Conservation (phyloP, 495 filamentous ascomycete species). For the Xylaria intraflava region DNA sequence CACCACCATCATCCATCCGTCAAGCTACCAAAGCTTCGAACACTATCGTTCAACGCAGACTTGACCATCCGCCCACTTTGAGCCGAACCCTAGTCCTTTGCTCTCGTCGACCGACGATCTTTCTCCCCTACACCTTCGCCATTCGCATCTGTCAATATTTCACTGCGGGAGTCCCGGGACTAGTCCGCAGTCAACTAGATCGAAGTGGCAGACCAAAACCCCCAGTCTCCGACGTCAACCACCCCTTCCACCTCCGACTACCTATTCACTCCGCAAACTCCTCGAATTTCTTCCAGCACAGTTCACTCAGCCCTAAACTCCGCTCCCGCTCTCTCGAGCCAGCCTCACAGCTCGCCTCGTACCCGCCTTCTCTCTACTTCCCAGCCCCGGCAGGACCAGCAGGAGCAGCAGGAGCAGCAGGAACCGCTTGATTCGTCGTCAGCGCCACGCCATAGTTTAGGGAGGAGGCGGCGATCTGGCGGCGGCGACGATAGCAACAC, state of each 20-base stretch:
- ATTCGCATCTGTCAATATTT: not conserved
- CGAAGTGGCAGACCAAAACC: conserved; percentile 42
- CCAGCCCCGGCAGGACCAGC: conserved; percentile 11
- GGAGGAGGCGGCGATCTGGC: conserved; percentile 19
- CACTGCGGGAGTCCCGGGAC: conserved; percentile 14
- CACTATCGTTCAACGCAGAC: not conserved
- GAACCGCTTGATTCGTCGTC: conserved; percentile 13
- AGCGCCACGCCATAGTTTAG: conserved; percentile 15
- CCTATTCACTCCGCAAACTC: conserved; percentile 37
- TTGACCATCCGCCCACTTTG: not conserved
- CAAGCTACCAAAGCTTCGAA: conserved; percentile 16
- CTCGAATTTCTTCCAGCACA: conserved; percentile 32
- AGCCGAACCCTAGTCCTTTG: not conserved
- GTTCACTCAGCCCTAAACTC: conserved; percentile 28
- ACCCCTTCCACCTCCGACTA: conserved; percentile 36
- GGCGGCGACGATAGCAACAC: conserved; percentile 15
- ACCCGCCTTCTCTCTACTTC: conserved; percentile 11
- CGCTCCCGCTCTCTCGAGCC: conserved; percentile 12
- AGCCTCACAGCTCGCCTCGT: conserved; percentile 10
- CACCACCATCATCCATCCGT: conserved; percentile 16
- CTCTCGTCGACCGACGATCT: not conserved
- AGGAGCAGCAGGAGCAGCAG: not conserved
- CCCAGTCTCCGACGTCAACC: conserved; percentile 24
- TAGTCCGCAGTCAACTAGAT: conserved; percentile 28
- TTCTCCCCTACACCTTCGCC: not conserved